These are phyloP conservation scores for Teunomyces tritomae DNA, from an alignment of 805 yeast genomes.

Conservation along the genomic window DNA sequence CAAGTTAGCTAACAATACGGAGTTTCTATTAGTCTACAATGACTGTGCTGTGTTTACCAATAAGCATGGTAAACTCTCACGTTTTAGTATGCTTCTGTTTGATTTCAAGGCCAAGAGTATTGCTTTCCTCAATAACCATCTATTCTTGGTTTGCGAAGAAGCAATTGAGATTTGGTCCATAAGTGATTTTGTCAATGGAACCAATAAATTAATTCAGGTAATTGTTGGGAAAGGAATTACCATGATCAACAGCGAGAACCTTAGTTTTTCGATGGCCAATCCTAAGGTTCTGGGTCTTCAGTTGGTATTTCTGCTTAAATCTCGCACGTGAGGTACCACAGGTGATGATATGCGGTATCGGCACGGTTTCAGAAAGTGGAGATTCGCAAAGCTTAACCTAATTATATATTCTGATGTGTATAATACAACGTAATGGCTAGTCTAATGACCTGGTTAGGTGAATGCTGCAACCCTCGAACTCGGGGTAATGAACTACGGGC, in stretches of 20 bases:
- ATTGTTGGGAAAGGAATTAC: slow-evolving; percentile 66
- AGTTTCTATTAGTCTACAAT: slow-evolving; percentile 62
- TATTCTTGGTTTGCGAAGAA: slow-evolving; percentile 56
- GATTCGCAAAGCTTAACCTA: neutral
- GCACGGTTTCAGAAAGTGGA: neutral
- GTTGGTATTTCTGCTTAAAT: slow-evolving; percentile 44
- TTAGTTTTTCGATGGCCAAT: slow-evolving; percentile 53
- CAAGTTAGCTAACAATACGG: slow-evolving; percentile 50
- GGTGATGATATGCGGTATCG: neutral
- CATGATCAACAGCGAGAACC: slow-evolving; percentile 20
- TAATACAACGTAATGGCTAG: neutral
- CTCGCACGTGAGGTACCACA: neutral
- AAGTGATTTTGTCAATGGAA: slow-evolving; percentile 41
- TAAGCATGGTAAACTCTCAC: slow-evolving; percentile 52
- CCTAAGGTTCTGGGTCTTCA: slow-evolving; percentile 64
- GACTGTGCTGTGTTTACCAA: slow-evolving; percentile 68
- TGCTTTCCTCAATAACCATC: slow-evolving; percentile 32
- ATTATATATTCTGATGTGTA: neutral
- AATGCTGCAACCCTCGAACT: neutral
- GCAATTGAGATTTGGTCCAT: slow-evolving; percentile 68
- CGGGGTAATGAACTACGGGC: neutral
- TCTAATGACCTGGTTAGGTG: neutral
- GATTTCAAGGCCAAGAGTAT: slow-evolving; percentile 37
- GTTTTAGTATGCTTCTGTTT: slow-evolving; percentile 43
- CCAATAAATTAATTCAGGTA: slow-evolving; percentile 59